A percentile compares a stretch with the other conserved stretches of the same genome.
phyloP scores from a whole-genome alignment of 2,329 filamentous ascomycete species.

The Xylariaceae sp. region DNA sequence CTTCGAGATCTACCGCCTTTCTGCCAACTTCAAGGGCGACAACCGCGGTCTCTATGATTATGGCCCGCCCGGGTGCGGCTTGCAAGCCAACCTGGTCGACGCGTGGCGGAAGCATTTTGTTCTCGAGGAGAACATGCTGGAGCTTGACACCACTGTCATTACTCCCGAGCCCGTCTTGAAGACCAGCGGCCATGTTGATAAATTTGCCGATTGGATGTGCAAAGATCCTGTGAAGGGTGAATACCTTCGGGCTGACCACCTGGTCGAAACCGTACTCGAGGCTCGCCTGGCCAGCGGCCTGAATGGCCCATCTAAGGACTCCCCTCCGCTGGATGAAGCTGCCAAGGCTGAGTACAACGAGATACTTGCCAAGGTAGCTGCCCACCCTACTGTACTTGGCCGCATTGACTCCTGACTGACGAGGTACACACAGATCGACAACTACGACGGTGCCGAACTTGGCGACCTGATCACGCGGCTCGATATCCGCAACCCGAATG shows the following conservation, averaged over 20 bases:
- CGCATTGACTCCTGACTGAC: neutral
- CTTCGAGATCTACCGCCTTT: constrained; percentile 76
- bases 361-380: constrained; percentile 47
- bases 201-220: constrained; percentile 99
- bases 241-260: constrained; percentile 90
- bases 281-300: constrained; percentile 57
- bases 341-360: constrained; percentile 58
- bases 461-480: constrained; percentile 85
- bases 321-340: constrained; percentile 49
- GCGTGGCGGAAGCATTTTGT: constrained; percentile 91
- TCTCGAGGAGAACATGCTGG: constrained; percentile 80
- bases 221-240: constrained; percentile 97
- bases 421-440: constrained; percentile 63
- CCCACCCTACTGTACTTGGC: neutral
- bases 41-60: constrained; percentile 89
- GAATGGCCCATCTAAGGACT: constrained; percentile 50
- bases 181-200: constrained; percentile 93
- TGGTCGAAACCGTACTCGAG: constrained; percentile 92
- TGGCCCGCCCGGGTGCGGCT: constrained; percentile 77
- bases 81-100: constrained; percentile 84
- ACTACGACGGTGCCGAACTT: constrained; percentile 82
- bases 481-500: constrained; percentile 81
- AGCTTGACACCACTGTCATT: constrained; percentile 88
- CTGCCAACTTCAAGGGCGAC: constrained; percentile 43
- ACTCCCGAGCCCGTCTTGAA: constrained; percentile 92